phyloP scores from a whole-genome alignment of 306 rosid species.

The Citrullus colocynthis region DNA sequence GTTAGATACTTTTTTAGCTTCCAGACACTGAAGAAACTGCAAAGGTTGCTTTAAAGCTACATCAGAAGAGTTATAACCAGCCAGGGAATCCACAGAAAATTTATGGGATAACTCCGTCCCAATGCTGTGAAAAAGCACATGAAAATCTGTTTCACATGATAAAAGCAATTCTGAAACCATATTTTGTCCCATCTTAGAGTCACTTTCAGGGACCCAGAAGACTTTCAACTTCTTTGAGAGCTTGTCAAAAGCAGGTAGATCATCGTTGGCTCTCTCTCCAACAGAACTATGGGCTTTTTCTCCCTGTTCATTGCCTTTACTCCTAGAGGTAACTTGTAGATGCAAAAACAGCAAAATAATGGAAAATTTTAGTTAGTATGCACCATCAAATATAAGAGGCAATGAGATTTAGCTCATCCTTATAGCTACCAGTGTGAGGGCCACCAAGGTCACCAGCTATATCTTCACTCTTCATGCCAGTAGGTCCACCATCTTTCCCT shows the following conservation, averaged over 20 bases:
- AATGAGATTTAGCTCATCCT: not conserved
- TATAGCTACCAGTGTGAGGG: constrained; percentile 6
- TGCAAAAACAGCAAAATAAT: not conserved
- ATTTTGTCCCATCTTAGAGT: constrained; percentile 34
- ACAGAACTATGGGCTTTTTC: constrained; percentile 23
- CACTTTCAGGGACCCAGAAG: constrained; percentile 46
- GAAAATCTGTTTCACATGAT: constrained; percentile 56
- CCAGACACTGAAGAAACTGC: constrained; percentile 29
- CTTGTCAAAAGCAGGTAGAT: constrained; percentile 27
- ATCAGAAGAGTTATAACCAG: constrained; percentile 32
- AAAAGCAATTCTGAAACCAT: constrained; percentile 46
- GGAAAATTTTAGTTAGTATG: not conserved
- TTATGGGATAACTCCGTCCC: constrained; percentile 25
- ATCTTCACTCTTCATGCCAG: constrained; percentile 33
- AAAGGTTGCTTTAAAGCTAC: constrained; percentile 16
- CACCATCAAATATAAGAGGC: not conserved
- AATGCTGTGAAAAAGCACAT: constrained; percentile 59
- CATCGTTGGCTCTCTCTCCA: constrained; percentile 17
- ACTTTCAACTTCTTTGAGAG: constrained; percentile 61
- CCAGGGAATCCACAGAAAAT: constrained; percentile 24
- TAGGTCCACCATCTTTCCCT: constrained; percentile 12
- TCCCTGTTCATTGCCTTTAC: constrained; percentile 36
- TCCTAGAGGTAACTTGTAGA: constrained; percentile 12
- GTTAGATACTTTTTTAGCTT: constrained; percentile 53
- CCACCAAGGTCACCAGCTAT: constrained; percentile 16